Percentiles rank a stretch among this genome's conserved stretches.
phyloP scores from a whole-genome alignment of 1,284 basidiomycete genomes.

The Austroboletus niveus region DNA sequence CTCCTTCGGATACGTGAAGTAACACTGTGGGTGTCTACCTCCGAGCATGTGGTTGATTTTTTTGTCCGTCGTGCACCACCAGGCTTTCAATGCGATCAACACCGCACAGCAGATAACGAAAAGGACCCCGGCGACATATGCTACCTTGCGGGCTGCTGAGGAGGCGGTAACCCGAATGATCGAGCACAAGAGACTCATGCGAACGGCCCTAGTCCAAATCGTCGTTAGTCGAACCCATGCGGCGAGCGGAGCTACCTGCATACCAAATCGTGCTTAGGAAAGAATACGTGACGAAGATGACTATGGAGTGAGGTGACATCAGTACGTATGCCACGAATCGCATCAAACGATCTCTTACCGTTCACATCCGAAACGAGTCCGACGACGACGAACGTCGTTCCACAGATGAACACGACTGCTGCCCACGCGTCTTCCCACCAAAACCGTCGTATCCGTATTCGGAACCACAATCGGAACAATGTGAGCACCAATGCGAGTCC shows the following conservation, averaged over 20 bases:
- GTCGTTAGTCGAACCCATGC: too few species aligned
- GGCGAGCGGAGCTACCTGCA: too few species aligned
- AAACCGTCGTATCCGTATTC: not conserved
- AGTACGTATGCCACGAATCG: not conserved
- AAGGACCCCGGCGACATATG: not conserved
- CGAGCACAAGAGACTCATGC: conserved; percentile 4
- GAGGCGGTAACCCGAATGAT: not conserved
- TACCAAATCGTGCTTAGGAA: too few species aligned
- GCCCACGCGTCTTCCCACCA: conserved; percentile 7
- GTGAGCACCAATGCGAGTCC: not conserved
- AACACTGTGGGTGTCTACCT: not conserved
- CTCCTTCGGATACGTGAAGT: not conserved
- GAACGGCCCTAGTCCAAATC: conserved; percentile 1
- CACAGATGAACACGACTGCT: not conserved
- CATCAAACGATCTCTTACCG: not conserved
- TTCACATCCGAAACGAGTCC: not conserved
- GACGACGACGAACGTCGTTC: not conserved
- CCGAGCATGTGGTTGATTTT: not conserved
- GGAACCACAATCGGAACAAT: not conserved
- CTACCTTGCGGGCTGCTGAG: not conserved
- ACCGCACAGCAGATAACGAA: not conserved
- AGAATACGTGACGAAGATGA: too few species aligned
- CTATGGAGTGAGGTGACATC: too few species aligned
- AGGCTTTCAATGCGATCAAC: not conserved
- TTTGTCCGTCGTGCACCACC: not conserved